Base-by-base conservation (phyloP, 805 yeast genomes). In the Candida anglica region DNA sequence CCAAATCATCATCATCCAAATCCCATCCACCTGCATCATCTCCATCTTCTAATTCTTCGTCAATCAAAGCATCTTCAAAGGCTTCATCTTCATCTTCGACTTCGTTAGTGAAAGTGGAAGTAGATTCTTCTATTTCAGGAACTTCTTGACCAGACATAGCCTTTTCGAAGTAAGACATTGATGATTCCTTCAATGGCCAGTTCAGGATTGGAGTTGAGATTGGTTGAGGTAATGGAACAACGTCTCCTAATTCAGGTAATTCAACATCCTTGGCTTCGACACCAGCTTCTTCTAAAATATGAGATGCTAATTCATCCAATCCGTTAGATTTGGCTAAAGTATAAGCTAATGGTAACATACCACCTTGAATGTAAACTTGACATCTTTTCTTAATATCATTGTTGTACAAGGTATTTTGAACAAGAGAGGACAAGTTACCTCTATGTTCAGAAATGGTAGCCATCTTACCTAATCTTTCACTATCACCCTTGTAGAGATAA, bases 291-390 rank as follows among this genome's bases (percentile, higher is more conserved):
- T 73, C 75, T 45, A 87, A 63, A 37, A 86, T 82, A 35, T 77
- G 72, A 30, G 77, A 75, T 17, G 96, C 96, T 36, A 81, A 65
- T 19, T 78, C 88, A 25, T 71, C 76, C 42, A 88, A 72, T 3
- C 96, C 96, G 47, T 81, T 85, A 19, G 93, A 69, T 57, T 84
- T 86, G 15, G 98, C 97, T 42, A 88, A 74, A 9, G 96, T 85
- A 57, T 89, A 94, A 2, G 98, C 98, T 49, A 94, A 73, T 5
- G 98, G 88, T 32, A 74, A 65, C 61, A 89, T 71, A 25, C 96
- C 96, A 32, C 84, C 79, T 46, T 82, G 78, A 32, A 82, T 74
- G 46, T 85, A 80, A 10, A 83, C 76, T 46, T 75, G 70, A 25
- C 89, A 76, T 56, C 96, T 79, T 53, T 81, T 77, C 49, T 81